These are phyloP conservation scores for Syncephalastrum sp. DNA, from an alignment of 371 early-diverging fungal genomes.

Conservation along the genomic window DNA sequence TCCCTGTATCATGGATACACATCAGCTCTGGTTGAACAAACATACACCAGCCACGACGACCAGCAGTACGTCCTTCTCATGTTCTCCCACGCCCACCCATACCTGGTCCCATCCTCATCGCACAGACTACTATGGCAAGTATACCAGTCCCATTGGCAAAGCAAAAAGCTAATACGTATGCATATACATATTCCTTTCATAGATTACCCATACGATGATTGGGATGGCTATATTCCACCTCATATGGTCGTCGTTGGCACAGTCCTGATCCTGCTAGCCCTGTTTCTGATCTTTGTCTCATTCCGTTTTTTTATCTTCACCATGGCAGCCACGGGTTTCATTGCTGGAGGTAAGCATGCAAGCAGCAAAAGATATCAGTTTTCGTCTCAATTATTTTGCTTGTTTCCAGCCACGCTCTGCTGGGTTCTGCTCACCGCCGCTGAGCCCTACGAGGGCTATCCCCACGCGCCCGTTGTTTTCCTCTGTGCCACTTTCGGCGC, in stretches of 20 bases:
- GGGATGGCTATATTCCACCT: slow-evolving; percentile 3
- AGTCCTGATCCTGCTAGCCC: slow-evolving; percentile 16
- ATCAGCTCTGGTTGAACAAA: too few relatives aligned
- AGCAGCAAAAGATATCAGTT: neutral
- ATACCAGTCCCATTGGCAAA: too few relatives aligned
- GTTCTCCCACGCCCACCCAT: too few relatives aligned
- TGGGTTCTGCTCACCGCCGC: slow-evolving; percentile 29
- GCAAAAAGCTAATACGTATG: neutral
- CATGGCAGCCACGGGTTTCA: slow-evolving; percentile 21
- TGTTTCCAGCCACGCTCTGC: slow-evolving; percentile 19
- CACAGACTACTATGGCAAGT: neutral
- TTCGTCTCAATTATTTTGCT: neutral
- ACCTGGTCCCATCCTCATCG: neutral
- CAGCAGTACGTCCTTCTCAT: too few relatives aligned
- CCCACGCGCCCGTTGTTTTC: slow-evolving; percentile 16
- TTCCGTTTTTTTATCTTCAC: slow-evolving; percentile 32
- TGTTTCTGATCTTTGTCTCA: slow-evolving; percentile 15
- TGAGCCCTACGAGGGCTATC: slow-evolving; percentile 27
- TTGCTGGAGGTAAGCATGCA: slow-evolving; percentile 24
- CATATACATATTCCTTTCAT: neutral
- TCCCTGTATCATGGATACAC: too few relatives aligned
- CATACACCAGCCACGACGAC: too few relatives aligned
- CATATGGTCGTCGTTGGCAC: slow-evolving; percentile 11
- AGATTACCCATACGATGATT: slow-evolving; percentile 11
- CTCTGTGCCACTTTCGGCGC: slow-evolving; percentile 16